Evolutionary conservation across 2,329 filamentous ascomycete species (phyloP), one percentile per base, ranked within the genome.

Genomic region (Grosmannia huntii): DNA sequence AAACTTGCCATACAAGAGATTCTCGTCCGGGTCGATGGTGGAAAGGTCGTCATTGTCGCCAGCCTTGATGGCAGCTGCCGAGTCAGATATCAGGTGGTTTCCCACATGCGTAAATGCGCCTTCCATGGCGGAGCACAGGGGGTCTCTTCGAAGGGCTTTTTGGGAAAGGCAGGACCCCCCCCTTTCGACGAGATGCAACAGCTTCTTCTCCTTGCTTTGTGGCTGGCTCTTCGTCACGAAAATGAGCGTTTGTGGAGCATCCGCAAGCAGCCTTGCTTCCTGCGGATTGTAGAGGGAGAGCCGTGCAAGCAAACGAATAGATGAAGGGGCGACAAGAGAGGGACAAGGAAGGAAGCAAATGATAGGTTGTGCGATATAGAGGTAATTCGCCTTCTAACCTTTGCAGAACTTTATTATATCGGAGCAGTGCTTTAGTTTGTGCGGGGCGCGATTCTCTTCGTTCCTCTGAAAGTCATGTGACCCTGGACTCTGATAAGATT

Each of bases 51-150:
- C 90, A 67, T 88, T 84, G 67, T 84, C 86, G 66, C 83, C 86
- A 63, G 90, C 90, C 68, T 95, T 95, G 72, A 96, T 96, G 62
- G 87, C 89, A 60, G 87, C 85, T 57, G 86, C 87, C 56, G 87
- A 90, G 73, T 91, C 87, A 67, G 87, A 90, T 68, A 94, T 84
- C 65, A 91, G 76, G 73, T 91, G 87, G 74, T 94, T 95, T 67
- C 87, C 88, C 68, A 92, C 83, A 73, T 94, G 87, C 62, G 86
- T 92, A 70, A 95, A 95, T 65, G 89, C 87, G 70, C 86, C 87
- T 77, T 94, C 89, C 89, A 94, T 92, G 65, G 55, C 55, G 21
- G 53, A 48, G 21, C 27, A 48, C 11, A 27, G n/a, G 3, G 11
- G 27, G n/a, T 31, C 11, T 31, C 41, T 36, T n/a, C 31, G 48